Evolutionary conservation across 2,329 filamentous ascomycete species (phyloP), one percentile per base, ranked within the genome.

Genomic region (Simplicillium aogashimaense): DNA sequence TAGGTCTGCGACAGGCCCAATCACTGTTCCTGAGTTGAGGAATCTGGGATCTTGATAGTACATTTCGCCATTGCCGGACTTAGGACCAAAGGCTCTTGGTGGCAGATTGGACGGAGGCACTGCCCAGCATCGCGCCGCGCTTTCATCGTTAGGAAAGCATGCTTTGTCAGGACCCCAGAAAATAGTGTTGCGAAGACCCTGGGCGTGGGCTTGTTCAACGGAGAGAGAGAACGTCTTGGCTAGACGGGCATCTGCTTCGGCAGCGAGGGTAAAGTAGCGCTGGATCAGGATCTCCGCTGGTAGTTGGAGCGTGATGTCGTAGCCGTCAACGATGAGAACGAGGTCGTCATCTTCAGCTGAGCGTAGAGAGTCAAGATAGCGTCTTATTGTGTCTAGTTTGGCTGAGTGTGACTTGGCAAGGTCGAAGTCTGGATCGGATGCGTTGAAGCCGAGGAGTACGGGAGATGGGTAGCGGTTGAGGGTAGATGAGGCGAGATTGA

Each of bases 301-400:
- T 3, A 84, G 61, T 53, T 85, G 81, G 43, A 83, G 76, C 60
- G 78, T 76, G 2, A 77, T 66, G 43, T 83, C 76, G 53, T 76
- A 70, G 2, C 73, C 77, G 52, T 84, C 79, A 6, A 79, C 66
- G 36, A 83, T 65, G 42, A 83, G 58, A 7, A 82, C 69, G 20
- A 86, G 57, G 52, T 85, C 81, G 15, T 75, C 64, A 42, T 78
- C 56, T 4, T 58, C 50, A 8, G 45, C 49, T 2, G 39, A 28
- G 8, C 43, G 41, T 3, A 63, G 47, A 13, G 46, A 45, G 28
- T 57, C 42, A 12, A 65, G 49, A 39, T 65, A 63, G n/a, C 53
- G 50, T 33, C 56, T 42, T 12, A 64, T 55, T 35, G 55, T 50
- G 36, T 60, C 57, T 11, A 67, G 47, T 44, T 64, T 65, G 43